These are phyloP conservation scores for Euclidium syriacum DNA, from an alignment of 345 rosid species.

Conservation along the genomic window DNA sequence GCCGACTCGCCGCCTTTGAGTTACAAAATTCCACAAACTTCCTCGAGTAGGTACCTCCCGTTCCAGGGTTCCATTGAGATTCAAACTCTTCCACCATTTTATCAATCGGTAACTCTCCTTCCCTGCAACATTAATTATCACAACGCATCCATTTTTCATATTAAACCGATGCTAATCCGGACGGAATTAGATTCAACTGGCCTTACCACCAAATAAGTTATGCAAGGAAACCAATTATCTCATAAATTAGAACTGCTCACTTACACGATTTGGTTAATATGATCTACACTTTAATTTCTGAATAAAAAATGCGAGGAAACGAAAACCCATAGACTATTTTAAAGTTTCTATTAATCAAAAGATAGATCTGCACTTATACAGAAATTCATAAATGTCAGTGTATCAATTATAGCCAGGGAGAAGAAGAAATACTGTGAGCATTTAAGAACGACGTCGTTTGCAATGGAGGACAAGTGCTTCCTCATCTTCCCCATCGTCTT, in stretches of 20 bases:
- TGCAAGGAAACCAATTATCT: neutral
- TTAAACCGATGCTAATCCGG: neutral
- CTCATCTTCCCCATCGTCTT: constrained; percentile 41
- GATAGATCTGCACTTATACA: neutral
- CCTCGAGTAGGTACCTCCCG: constrained; percentile 42
- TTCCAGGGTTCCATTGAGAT: constrained; percentile 49
- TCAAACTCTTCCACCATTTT: constrained; percentile 63
- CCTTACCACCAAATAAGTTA: neutral
- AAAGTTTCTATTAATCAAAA: neutral
- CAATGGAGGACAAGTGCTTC: constrained; percentile 83
- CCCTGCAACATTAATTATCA: constrained; percentile 36
- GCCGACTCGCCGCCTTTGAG: constrained; percentile 38
- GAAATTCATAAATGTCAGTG: neutral
- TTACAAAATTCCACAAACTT: constrained; percentile 71
- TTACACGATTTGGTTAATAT: neutral
- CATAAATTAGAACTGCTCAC: neutral
- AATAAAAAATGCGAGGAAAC: neutral
- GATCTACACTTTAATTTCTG: neutral
- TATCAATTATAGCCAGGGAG: neutral
- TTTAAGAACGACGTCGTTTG: constrained; percentile 52
- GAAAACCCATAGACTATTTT: neutral
- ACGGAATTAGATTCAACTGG: neutral
- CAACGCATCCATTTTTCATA: neutral
- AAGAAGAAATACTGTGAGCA: constrained; percentile 53
- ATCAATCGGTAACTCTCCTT: constrained; percentile 40